Percentiles rank a stretch among this genome's conserved stretches.
Evolutionary conservation across 2,329 filamentous ascomycete genomes (phyloP).

Genomic region (Fusarium dlaminii): DNA sequence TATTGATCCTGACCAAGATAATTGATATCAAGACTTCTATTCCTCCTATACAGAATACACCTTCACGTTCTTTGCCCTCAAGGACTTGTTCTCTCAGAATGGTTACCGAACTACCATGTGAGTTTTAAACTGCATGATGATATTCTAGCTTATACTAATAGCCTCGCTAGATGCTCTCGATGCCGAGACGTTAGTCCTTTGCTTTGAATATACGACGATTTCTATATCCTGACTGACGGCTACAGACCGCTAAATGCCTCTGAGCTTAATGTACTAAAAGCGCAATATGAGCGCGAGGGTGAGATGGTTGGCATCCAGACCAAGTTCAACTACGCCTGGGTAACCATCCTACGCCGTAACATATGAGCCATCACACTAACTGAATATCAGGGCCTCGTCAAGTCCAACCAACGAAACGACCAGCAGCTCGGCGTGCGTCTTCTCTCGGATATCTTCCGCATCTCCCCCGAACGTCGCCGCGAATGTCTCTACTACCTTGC

Average conservation of each 20-base stretch:
- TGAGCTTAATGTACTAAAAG: slow-evolving; percentile 90
- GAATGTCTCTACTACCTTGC: slow-evolving; percentile 99
- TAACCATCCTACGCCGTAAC: slow-evolving; percentile 50
- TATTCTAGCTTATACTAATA: slow-evolving; percentile 12
- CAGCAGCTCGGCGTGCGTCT: slow-evolving; percentile 95
- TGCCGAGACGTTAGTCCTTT: slow-evolving; percentile 82
- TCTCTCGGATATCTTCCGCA: slow-evolving; percentile 95
- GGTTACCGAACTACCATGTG: slow-evolving; percentile 61
- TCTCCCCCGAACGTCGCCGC: slow-evolving; percentile 88
- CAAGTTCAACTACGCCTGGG: slow-evolving; percentile 99
- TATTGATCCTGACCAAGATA: not conserved
- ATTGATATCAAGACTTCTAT: not conserved
- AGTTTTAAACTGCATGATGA: slow-evolving; percentile 40
- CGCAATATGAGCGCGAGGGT: slow-evolving; percentile 97
- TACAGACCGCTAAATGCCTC: slow-evolving; percentile 85
- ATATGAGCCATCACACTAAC: not conserved
- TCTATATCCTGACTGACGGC: slow-evolving; percentile 13
- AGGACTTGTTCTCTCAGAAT: slow-evolving; percentile 45
- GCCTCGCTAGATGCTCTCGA: slow-evolving; percentile 83
- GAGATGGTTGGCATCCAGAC: slow-evolving; percentile 97
- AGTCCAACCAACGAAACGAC: slow-evolving; percentile 83
- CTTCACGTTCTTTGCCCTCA: not conserved
- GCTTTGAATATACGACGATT: not conserved
- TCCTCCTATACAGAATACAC: not conserved
- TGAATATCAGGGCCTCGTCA: slow-evolving; percentile 80